A percentile compares a stretch with the other conserved stretches of the same genome.
Conservation (phyloP, 2,329 filamentous ascomycete species). For the Neonectria coccinea region DNA sequence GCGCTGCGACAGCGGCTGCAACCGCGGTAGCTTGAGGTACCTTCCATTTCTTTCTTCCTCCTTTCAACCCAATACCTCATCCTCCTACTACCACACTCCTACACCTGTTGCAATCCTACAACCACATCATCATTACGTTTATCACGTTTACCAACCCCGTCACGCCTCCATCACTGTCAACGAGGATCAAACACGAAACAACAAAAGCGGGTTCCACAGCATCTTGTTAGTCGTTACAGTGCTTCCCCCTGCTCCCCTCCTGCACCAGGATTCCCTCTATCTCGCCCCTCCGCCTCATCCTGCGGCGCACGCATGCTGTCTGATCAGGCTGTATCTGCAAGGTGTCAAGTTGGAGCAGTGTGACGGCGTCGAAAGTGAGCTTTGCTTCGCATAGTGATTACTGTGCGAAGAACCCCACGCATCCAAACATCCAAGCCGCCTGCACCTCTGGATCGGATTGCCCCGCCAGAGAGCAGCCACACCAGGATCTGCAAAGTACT, state of each 20-base stretch:
- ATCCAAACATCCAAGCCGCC: too few relatives aligned
- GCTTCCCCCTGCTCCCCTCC: neutral
- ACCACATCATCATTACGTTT: neutral
- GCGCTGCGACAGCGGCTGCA: neutral
- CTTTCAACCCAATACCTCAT: neutral
- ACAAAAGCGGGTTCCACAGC: constrained; percentile 10
- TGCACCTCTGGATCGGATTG: constrained; percentile 3
- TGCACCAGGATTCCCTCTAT: too few relatives aligned
- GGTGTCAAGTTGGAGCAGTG: neutral
- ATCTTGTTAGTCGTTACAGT: neutral
- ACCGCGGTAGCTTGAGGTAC: neutral
- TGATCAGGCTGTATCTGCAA: neutral
- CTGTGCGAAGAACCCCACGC: too few relatives aligned
- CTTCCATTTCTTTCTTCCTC: neutral
- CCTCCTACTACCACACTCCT: neutral
- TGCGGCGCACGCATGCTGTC: neutral
- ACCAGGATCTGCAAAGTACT: constrained; percentile 10
- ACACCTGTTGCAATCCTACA: neutral
- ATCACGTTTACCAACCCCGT: neutral
- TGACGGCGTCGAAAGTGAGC: neutral
- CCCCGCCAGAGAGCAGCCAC: constrained; percentile 21
- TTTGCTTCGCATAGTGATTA: too few relatives aligned
- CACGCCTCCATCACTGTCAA: neutral
- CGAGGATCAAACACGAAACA: constrained; percentile 5
- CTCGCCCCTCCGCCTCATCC: neutral